Conservation (phyloP, 2,329 filamentous ascomycete species). For the Fusarium sp. region DNA sequence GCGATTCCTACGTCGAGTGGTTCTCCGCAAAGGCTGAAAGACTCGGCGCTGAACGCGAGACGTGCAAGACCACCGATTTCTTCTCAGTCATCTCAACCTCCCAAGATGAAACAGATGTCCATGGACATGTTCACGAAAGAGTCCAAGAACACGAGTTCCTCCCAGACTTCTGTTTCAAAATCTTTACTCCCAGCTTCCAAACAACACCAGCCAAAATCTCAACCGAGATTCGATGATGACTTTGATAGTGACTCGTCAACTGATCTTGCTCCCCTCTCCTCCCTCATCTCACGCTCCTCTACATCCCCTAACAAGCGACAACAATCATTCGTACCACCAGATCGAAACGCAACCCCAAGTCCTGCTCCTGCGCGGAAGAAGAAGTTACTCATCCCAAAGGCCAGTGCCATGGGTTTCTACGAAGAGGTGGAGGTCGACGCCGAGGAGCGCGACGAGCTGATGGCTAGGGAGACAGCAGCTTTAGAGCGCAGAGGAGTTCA, state of each 20-base stretch:
- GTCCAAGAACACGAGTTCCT: conserved; percentile 3
- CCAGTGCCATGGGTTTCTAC: conserved; percentile 53
- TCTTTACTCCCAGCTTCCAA: background rate
- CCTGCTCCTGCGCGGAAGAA: conserved; percentile 45
- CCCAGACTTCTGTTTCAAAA: conserved; percentile 10
- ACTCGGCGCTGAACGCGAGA: background rate
- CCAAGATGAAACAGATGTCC: conserved; percentile 47
- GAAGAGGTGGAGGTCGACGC: conserved; percentile 44
- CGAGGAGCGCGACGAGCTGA: conserved; percentile 40
- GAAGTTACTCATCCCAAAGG: conserved; percentile 52
- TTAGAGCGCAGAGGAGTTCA: conserved; percentile 23
- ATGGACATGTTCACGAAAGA: conserved; percentile 44
- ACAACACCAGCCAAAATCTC: background rate
- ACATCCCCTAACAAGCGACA: conserved; percentile 19
- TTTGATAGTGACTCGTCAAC: conserved; percentile 31
- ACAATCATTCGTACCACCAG: background rate
- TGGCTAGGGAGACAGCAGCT: conserved; percentile 34
- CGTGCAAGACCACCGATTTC: background rate
- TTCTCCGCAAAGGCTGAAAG: conserved; percentile 35
- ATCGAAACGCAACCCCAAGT: conserved; percentile 15
- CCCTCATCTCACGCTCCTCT: conserved; percentile 8
- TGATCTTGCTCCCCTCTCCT: conserved; percentile 28
- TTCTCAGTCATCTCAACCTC: conserved; percentile 9
- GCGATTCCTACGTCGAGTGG: conserved; percentile 34
- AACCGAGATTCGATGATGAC: background rate